Percentiles rank a stretch among this genome's conserved stretches.
Conservation (phyloP, 768 basidiomycete genomes). For the Dictyophora rubrovolvata region DNA sequence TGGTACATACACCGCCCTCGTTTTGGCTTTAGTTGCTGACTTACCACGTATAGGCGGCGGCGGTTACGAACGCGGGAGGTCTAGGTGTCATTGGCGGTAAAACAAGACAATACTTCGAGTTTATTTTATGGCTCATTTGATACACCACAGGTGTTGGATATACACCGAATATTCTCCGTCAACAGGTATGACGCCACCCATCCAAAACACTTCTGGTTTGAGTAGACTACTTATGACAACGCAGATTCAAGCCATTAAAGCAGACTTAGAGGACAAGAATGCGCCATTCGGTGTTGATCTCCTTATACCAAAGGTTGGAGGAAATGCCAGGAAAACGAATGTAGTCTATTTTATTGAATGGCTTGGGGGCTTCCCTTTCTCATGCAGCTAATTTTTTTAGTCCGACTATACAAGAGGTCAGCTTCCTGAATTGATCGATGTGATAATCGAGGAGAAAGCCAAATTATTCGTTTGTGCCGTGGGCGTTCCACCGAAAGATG, state of each 20-base stretch:
- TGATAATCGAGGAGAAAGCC: slow-evolving; percentile 87
- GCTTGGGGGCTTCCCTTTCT: background rate
- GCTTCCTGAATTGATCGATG: slow-evolving; percentile 71
- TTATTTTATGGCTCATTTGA: background rate
- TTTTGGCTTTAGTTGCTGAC: slow-evolving; percentile 8
- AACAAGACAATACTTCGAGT: slow-evolving; percentile 1
- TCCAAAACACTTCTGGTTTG: slow-evolving; percentile 10
- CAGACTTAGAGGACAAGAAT: slow-evolving; percentile 58
- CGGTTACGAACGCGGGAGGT: slow-evolving; percentile 90
- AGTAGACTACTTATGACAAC: background rate
- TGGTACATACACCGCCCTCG: slow-evolving; percentile 27
- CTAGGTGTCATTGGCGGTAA: slow-evolving; percentile 84
- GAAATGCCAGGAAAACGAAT: slow-evolving; percentile 84
- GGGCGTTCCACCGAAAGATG: slow-evolving; percentile 74
- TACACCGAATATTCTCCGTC: slow-evolving; percentile 69
- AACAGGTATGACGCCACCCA: slow-evolving; percentile 44
- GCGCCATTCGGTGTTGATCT: slow-evolving; percentile 89
- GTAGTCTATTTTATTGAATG: slow-evolving; percentile 26
- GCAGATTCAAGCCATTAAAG: slow-evolving; percentile 67
- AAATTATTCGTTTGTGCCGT: slow-evolving; percentile 86
- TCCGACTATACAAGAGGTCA: slow-evolving; percentile 84
- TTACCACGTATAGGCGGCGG: slow-evolving; percentile 49
- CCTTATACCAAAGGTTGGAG: slow-evolving; percentile 79
- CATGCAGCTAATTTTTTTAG: background rate
- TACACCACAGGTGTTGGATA: slow-evolving; percentile 43